Percentiles rank a stretch among this genome's conserved stretches.
Conservation (phyloP, 768 basidiomycete genomes). For the Hygrocybe coccinea region DNA sequence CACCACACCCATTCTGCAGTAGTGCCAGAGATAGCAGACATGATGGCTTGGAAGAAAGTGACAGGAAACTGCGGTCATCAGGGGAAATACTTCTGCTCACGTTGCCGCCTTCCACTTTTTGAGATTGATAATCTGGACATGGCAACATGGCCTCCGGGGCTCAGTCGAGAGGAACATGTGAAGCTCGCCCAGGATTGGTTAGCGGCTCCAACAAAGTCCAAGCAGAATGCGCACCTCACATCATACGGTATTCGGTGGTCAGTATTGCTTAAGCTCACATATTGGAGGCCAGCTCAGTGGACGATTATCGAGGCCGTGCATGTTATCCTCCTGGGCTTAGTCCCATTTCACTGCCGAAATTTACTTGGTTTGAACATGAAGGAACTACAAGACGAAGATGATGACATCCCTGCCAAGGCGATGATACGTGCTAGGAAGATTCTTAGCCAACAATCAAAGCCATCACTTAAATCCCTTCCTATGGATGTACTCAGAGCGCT, state of each 20-base stretch:
- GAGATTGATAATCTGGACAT: slow-evolving; percentile 23
- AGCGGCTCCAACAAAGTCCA: slow-evolving; percentile 3
- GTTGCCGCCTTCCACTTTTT: slow-evolving; percentile 14
- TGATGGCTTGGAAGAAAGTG: slow-evolving; percentile 1
- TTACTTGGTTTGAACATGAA: slow-evolving; percentile 6
- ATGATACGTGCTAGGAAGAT: background rate
- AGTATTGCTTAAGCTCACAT: slow-evolving; percentile 19
- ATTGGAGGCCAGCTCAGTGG: slow-evolving; percentile 19
- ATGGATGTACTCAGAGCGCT: background rate
- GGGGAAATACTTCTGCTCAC: slow-evolving; percentile 17
- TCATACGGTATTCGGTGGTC: slow-evolving; percentile 13
- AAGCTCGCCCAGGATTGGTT: slow-evolving; percentile 10
- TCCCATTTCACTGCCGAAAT: slow-evolving; percentile 11
- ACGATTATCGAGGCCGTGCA: slow-evolving; percentile 14
- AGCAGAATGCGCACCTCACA: slow-evolving; percentile 1
- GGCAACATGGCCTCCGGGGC: slow-evolving; percentile 12
- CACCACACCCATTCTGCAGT: slow-evolving; percentile 17
- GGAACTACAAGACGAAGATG: background rate
- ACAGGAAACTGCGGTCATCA: slow-evolving; percentile 1
- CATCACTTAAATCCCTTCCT: background rate
- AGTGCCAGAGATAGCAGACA: slow-evolving; percentile 21
- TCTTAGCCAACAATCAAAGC: background rate
- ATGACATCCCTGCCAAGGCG: background rate
- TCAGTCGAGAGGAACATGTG: slow-evolving; percentile 11
- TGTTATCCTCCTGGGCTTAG: slow-evolving; percentile 12